Evolutionary conservation across 1,284 basidiomycete species (phyloP), one percentile per base, ranked within the genome.

Genomic region (Cryptococcus amylolentus): DNA sequence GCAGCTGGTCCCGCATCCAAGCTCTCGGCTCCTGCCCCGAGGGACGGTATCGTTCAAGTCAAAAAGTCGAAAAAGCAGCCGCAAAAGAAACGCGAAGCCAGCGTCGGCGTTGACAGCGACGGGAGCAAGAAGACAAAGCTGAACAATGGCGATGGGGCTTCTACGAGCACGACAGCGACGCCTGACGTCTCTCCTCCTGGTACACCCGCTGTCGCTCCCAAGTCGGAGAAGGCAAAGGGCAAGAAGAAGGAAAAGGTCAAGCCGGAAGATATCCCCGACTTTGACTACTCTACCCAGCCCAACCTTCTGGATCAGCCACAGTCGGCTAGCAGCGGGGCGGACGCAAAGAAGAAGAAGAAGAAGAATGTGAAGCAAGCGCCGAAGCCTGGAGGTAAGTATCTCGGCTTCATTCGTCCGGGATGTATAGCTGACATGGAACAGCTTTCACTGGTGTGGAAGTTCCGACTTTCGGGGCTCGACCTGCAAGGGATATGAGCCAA

Each of bases 251-350:
- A 52, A n/a, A 51, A 64, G 46, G 55, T 65, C 23, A 66, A 59
- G 58, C 59, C 65, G 12, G 61, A 63, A 38, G 72, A 75, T 28
- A 75, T 79, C 44, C 82, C 81, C 47, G 79, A 79, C 40, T 93
- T 92, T 70, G 89, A 92, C 77, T 94, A 92, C 71, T 77, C 82
- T 3, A 76, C 80, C 5, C 84, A 83, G 42, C 84, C 88, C 10
- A 91, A 91, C 70, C 83, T 93, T 54, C 78, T 95, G 60, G 92
- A 95, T 67, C 69, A 74, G 37, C 71, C 73, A 28, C 59, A 57
- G 40, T 55, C 54, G 18, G 52, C 37, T 23, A 54, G 44, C 23
- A 51, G 43, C 48, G 31, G 50, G 26, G 41, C 37, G 51, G 60
- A 51, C 4, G 56, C 51, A 23, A 60, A 59, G 45, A 54, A 46